A percentile compares a stretch with the other conserved stretches of the same genome.
Conservation (phyloP, 23 red algal species). For the Gracilariopsis chorda region DNA sequence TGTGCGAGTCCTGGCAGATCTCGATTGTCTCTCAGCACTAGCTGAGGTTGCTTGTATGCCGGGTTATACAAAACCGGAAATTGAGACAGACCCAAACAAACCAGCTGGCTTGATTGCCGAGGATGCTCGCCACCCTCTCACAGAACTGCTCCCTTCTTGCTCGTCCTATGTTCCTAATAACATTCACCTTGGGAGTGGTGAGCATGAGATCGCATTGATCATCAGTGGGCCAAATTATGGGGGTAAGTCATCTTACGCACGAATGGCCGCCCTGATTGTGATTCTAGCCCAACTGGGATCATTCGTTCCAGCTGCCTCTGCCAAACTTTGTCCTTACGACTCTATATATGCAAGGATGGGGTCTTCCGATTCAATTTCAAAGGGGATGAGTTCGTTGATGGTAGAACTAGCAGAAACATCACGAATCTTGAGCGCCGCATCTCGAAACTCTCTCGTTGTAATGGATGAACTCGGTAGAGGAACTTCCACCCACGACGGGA, state of each 20-base stretch:
- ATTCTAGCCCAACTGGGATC: slow-evolving; percentile 97
- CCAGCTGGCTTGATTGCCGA: slow-evolving; percentile 34
- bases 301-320: slow-evolving; percentile 81
- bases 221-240: slow-evolving; percentile 88
- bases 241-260: slow-evolving; percentile 90
- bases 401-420: slow-evolving; percentile 96
- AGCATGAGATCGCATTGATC: slow-evolving; percentile 49
- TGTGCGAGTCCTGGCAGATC: slow-evolving; percentile 26
- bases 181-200: slow-evolving; percentile 37
- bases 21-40: slow-evolving; percentile 66
- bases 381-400: slow-evolving; percentile 92
- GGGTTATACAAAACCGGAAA: slow-evolving; percentile 48
- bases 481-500: slow-evolving; percentile 93
- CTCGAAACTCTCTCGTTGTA: slow-evolving; percentile 79
- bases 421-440: slow-evolving; percentile 66
- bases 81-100: not conserved
- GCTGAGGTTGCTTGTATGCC: slow-evolving; percentile 40
- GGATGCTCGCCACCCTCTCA: slow-evolving; percentile 54
- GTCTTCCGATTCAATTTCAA: slow-evolving; percentile 75
- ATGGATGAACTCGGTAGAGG: slow-evolving; percentile 96
- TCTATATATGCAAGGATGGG: slow-evolving; percentile 92
- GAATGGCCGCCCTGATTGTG: slow-evolving; percentile 76
- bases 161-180: slow-evolving; percentile 72
- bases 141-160: slow-evolving; percentile 45
- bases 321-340: slow-evolving; percentile 69